Evolutionary conservation across 2,329 filamentous ascomycete genomes (phyloP).

Genomic region (Fusarium nematophilum): DNA sequence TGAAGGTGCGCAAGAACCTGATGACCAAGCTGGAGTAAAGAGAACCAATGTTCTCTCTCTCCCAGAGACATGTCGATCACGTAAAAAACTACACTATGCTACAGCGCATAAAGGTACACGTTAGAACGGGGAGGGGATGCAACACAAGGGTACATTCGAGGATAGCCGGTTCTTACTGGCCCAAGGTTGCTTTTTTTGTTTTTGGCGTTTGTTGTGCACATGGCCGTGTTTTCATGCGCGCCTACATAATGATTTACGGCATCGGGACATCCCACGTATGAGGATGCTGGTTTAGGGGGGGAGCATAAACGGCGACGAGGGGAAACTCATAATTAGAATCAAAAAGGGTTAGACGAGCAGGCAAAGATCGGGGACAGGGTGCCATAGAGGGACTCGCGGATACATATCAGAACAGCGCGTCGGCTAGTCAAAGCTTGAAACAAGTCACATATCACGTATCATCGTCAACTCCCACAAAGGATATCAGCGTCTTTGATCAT

Average conservation of each 20-base stretch:
- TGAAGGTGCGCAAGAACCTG: conserved; percentile 72
- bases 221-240: conserved; percentile 15
- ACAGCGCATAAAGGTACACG: no score
- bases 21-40: conserved; percentile 70
- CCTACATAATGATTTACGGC: conserved; percentile 12
- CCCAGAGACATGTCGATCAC: not conserved
- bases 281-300: conserved; percentile 4
- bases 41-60: not conserved
- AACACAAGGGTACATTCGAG: no score
- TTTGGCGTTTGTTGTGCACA: conserved; percentile 20
- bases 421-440: not conserved
- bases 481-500: conserved; percentile 1
- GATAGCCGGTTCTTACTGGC: no score
- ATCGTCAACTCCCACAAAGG: not conserved
- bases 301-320: conserved; percentile 20
- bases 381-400: not conserved
- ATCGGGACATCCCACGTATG: conserved; percentile 10
- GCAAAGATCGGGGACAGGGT: not conserved
- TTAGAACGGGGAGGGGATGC: not conserved
- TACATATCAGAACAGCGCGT: not conserved
- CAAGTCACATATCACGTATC: not conserved
- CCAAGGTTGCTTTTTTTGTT: not conserved
- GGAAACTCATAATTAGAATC: conserved; percentile 20
- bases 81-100: no score
- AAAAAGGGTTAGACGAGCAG: conserved; percentile 25